Percentiles rank a stretch among this genome's conserved stretches.
phyloP scores from a whole-genome alignment of 1,284 basidiomycete species.

The Ustilago bromivora region DNA sequence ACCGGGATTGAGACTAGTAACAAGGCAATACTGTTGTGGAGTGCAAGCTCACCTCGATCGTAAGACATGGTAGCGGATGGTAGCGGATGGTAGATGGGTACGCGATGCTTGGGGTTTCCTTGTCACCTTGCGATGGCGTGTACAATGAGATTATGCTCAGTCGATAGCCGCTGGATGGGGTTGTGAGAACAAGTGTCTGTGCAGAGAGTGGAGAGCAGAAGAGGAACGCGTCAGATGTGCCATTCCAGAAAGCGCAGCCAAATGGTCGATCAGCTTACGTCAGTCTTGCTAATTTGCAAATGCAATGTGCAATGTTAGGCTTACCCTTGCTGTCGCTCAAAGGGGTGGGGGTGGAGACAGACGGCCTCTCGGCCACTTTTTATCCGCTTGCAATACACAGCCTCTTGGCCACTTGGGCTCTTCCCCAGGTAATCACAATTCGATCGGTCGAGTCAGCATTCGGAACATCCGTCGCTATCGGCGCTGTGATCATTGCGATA shows the following conservation, averaged over 20 bases:
- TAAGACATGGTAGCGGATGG: conserved; percentile 48
- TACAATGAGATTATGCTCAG: background rate
- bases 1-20: background rate
- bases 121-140: background rate
- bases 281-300: conserved; percentile 14
- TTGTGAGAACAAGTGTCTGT: conserved; percentile 11
- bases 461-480: background rate
- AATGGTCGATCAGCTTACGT: conserved; percentile 19
- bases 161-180: background rate
- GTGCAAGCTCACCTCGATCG: conserved; percentile 52
- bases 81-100: background rate
- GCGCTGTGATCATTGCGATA: too few species aligned
- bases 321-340: background rate
- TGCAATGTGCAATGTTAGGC: background rate
- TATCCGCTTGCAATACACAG: background rate
- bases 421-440: background rate
- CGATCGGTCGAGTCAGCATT: background rate
- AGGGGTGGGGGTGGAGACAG: background rate
- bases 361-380: background rate
- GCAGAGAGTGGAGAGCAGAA: conserved; percentile 11
- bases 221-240: conserved; percentile 37
- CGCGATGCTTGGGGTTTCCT: background rate
- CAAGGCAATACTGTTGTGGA: background rate
- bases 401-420: background rate
- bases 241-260: background rate